Base-by-base conservation (phyloP, 2,329 filamentous ascomycete genomes). In the Diaporthe batatas region DNA sequence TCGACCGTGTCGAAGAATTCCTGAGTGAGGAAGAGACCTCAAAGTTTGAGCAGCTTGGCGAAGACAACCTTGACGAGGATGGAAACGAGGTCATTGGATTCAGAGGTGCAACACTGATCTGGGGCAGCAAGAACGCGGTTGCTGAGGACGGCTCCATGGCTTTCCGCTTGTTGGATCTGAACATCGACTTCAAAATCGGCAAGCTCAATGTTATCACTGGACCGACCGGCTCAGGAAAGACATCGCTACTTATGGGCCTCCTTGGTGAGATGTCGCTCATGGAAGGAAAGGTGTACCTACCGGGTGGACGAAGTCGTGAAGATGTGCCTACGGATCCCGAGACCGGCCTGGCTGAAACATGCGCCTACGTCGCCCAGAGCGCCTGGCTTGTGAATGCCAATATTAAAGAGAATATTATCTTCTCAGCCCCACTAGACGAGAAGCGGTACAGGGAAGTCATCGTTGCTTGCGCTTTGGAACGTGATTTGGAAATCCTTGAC, bases 361-460 rank as follows among this genome's bases (percentile, higher is more conserved):
- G 98, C 73, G 96, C 96, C 21, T 99, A 98, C 80, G 98, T 97
- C 80, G 96, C 96, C 23, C 96, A 99, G 81, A 93, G 97, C 81
- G 94, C 96, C 11, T 99, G 96, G 96, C 88, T 99, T 42, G 93
- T 98, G 73, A 99, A 99, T 78, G 96, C 93, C 57, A 97, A 93
- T 25, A 97, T 99, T 82, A 95, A 94, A 80, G 94, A 98, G 75
- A 99, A 99, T 81, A 99, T 99, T 76, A 83, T 98, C 1, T 99
- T 99, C 79, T 92, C 95, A 8, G 91, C 93, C 25, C 90, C 92
- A 0, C 94, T 91, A 76, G 92, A 99, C 76, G 89, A 96, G 78
- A 88, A 91, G 79, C 90, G 96, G 65, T 99, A 99, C 82, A 91
- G 91, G 76, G 90, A 95, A 70, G 96, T 99, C 49, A 91, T 99